Conservation (phyloP, 768 basidiomycete genomes). For the Coprinopsis sp. region DNA sequence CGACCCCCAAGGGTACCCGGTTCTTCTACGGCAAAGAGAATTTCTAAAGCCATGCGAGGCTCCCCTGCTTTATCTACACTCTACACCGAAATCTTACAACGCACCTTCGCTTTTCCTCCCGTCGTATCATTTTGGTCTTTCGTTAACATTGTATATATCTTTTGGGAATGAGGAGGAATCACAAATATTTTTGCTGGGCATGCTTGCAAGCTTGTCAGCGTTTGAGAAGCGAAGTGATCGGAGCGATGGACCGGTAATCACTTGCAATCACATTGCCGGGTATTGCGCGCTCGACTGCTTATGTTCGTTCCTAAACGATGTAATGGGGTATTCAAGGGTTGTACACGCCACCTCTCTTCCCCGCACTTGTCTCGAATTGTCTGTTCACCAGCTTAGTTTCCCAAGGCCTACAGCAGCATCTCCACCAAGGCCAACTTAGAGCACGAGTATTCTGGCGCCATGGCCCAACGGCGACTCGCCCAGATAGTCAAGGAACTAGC, state of each 20-base stretch:
- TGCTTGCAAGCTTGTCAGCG: no score
- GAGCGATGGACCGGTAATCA: neutral
- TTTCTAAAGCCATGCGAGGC: neutral
- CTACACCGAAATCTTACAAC: no score
- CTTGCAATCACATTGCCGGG: conserved; percentile 1
- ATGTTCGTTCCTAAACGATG: conserved; percentile 1
- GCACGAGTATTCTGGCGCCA: conserved; percentile 8
- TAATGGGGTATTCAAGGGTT: no score
- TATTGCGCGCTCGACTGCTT: neutral
- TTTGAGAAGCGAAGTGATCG: no score
- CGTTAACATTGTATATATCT: no score
- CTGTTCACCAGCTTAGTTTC: neutral
- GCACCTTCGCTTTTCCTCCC: no score
- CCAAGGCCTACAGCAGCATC: neutral
- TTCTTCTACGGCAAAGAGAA: conserved; percentile 81
- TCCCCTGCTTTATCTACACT: no score
- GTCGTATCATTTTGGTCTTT: no score
- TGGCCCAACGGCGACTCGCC: conserved; percentile 45
- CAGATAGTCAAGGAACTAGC: conserved; percentile 42
- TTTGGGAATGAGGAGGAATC: no score
- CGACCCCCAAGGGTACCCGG: conserved; percentile 66
- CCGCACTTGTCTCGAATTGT: neutral
- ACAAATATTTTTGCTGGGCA: neutral
- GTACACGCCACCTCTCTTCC: neutral
- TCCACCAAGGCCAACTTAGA: neutral